Percentiles rank a stretch among this genome's conserved stretches.
Evolutionary conservation across 257 asterid species (phyloP).

Genomic region (Primulina tabacum): DNA sequence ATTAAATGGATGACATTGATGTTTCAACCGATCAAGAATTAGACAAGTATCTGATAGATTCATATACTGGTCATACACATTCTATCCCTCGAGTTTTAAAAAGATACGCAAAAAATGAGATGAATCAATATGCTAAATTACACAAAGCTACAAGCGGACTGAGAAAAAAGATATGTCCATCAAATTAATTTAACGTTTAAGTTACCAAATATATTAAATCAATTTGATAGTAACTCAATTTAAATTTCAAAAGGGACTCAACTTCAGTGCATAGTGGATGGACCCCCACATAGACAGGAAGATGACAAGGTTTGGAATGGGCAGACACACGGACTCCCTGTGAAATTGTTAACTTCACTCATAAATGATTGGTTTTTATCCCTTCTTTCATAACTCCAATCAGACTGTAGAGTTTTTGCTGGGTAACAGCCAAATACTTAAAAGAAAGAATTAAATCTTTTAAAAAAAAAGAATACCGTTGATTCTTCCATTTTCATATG

Average conservation of each 20-base stretch:
- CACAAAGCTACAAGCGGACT: too few relatives aligned
- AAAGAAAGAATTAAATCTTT: background rate
- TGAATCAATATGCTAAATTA: too few relatives aligned
- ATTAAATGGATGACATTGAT: slow-evolving; percentile 25
- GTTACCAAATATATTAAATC: background rate
- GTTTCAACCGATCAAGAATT: slow-evolving; percentile 25
- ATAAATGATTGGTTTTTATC: slow-evolving; percentile 13
- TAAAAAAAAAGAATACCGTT: background rate
- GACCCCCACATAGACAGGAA: background rate
- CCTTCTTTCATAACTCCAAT: background rate
- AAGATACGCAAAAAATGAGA: background rate
- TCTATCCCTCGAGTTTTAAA: slow-evolving; percentile 14
- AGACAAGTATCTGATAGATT: slow-evolving; percentile 5
- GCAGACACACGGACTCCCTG: slow-evolving; percentile 15
- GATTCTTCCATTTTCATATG: background rate
- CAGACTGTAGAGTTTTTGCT: background rate
- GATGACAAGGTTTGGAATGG: background rate
- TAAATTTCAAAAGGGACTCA: too few relatives aligned
- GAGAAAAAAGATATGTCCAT: background rate
- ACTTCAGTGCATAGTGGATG: background rate
- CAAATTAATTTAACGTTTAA: too few relatives aligned
- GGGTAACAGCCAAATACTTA: too few relatives aligned
- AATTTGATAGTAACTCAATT: background rate
- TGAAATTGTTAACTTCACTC: slow-evolving; percentile 11
- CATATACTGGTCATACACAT: background rate